phyloP scores from a whole-genome alignment of 495 filamentous ascomycete species.

The Pyrenopolyporus hunteri region DNA sequence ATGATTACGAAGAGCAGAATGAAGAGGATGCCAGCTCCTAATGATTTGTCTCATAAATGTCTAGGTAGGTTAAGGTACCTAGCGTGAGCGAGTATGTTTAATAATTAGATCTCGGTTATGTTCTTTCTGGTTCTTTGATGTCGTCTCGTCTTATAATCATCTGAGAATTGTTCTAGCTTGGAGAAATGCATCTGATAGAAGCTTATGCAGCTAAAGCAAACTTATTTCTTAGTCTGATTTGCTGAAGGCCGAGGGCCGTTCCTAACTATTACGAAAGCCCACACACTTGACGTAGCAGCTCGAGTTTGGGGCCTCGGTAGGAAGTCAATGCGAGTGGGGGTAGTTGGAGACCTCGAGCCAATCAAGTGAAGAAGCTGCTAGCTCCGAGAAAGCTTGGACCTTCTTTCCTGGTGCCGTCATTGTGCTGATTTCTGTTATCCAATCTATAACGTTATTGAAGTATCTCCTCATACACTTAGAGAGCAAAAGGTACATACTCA shows the following conservation, averaged over 20 bases:
- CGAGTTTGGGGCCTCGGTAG: not conserved
- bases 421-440: constrained; percentile 10
- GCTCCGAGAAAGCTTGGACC: constrained; percentile 19
- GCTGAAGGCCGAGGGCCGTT: not conserved
- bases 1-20: constrained; percentile 6
- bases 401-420: constrained; percentile 4
- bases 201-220: too few relatives aligned
- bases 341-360: not conserved
- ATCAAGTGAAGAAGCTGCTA: not conserved
- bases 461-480: not conserved
- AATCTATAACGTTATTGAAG: not conserved
- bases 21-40: constrained; percentile 23
- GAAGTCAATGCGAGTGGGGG: constrained; percentile 1
- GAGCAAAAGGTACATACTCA: not conserved
- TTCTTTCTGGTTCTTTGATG: constrained; percentile 2
- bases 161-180: too few relatives aligned
- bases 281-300: constrained; percentile 2
- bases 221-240: not conserved
- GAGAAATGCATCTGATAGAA: too few relatives aligned
- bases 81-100: too few relatives aligned
- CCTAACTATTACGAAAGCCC: not conserved
- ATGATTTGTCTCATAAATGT: constrained; percentile 26
- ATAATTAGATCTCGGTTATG: too few relatives aligned
- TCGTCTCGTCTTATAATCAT: too few relatives aligned
- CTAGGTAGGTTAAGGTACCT: too few relatives aligned